A percentile compares a stretch with the other conserved stretches of the same genome.
Conservation (phyloP, 306 rosid genomes). For the Dryas drummondii region DNA sequence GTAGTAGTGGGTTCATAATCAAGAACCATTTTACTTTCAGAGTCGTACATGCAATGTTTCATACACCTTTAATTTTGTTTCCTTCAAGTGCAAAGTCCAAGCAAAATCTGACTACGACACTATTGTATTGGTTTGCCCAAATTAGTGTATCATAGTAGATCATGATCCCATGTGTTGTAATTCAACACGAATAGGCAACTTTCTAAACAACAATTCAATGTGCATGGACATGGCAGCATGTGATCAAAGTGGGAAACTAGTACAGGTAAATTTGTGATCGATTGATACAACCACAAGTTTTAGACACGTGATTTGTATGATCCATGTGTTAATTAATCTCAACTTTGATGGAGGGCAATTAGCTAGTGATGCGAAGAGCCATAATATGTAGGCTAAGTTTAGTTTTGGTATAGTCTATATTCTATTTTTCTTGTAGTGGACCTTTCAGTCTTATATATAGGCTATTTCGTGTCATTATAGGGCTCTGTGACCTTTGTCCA, state of each 20-base stretch:
- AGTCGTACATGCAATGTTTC: slow-evolving; percentile 15
- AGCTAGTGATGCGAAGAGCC: neutral
- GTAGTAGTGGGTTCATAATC: neutral
- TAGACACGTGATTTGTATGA: no score
- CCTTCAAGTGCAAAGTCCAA: slow-evolving; percentile 16
- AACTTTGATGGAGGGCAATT: no score
- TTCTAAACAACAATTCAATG: slow-evolving; percentile 22
- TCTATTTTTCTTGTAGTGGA: slow-evolving; percentile 41
- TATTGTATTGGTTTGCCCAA: slow-evolving; percentile 13
- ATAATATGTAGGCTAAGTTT: neutral
- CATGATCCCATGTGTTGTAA: slow-evolving; percentile 33
- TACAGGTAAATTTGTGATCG: no score
- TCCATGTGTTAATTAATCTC: no score
- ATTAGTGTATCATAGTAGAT: neutral
- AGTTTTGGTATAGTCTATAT: slow-evolving; percentile 1
- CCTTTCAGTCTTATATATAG: slow-evolving; percentile 33
- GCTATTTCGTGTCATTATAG: slow-evolving; percentile 41
- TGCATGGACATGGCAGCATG: slow-evolving; percentile 11
- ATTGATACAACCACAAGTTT: no score
- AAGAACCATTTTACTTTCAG: neutral
- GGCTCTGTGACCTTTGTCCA: slow-evolving; percentile 22
- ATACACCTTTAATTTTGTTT: slow-evolving; percentile 6
- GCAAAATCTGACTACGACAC: slow-evolving; percentile 24
- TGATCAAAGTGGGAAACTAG: neutral
- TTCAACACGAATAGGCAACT: slow-evolving; percentile 29